phyloP scores from a whole-genome alignment of 2,329 filamentous ascomycete genomes.

The Teratosphaeria epicoccoides region DNA sequence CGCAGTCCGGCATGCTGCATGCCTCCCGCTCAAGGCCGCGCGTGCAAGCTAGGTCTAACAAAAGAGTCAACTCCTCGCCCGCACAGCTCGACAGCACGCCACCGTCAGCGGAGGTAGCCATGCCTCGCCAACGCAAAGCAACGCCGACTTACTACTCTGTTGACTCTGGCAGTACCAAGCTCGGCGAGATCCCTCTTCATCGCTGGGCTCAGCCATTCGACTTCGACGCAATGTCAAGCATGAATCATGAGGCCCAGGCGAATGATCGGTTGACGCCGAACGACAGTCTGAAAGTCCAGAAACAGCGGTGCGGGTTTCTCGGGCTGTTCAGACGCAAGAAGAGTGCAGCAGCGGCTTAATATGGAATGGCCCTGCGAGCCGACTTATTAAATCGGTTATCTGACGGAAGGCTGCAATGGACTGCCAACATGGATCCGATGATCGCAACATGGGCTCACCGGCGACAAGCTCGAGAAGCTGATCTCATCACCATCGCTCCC shows the following conservation, averaged over 20 bases:
- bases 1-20: conserved; percentile 3
- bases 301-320: conserved; percentile 12
- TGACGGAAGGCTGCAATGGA: too few species aligned
- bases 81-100: not conserved
- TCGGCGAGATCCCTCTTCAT: conserved; percentile 38
- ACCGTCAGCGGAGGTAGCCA: conserved; percentile 5
- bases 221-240: conserved; percentile 30
- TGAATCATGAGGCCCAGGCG: conserved; percentile 30
- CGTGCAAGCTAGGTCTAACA: not conserved
- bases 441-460: too few species aligned
- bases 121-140: conserved; percentile 22
- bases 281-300: conserved; percentile 3
- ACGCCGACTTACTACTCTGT: conserved; percentile 35
- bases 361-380: too few species aligned
- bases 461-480: too few species aligned
- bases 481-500: too few species aligned
- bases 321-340: conserved; percentile 11
- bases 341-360: not conserved
- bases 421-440: too few species aligned
- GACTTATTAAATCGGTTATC: too few species aligned
- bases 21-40: conserved; percentile 8
- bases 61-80: not conserved
- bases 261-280: conserved; percentile 18
- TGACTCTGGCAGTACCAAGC: conserved; percentile 36
- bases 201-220: conserved; percentile 35